Evolutionary conservation across 2,329 filamentous ascomycete species (phyloP).

Genomic region (Seiridium cupressi): DNA sequence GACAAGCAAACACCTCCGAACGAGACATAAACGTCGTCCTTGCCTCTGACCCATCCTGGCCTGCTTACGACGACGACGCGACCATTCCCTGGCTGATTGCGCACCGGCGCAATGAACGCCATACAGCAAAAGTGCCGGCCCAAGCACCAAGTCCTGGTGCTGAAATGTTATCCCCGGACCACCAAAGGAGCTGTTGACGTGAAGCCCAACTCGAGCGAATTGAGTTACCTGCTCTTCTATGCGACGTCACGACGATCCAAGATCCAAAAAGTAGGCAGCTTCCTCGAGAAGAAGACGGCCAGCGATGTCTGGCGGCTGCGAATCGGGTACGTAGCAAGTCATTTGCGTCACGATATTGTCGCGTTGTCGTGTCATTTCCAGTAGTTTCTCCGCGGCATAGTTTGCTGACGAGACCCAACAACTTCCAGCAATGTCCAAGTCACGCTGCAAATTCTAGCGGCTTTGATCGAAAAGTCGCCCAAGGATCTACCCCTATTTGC

Average conservation of each 20-base stretch:
- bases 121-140: conserved; percentile 73
- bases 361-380: not conserved
- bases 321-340: conserved; percentile 65
- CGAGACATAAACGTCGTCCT: not conserved
- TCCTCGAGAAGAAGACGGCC: conserved; percentile 90
- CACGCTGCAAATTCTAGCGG: conserved; percentile 86
- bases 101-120: conserved; percentile 54
- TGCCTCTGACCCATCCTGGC: not conserved
- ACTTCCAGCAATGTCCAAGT: conserved; percentile 82
- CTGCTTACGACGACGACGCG: not conserved
- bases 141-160: conserved; percentile 93
- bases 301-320: conserved; percentile 87
- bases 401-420: not conserved
- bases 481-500: conserved; percentile 90
- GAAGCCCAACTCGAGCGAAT: conserved; percentile 93
- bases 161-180: conserved; percentile 94
- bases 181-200: conserved; percentile 90
- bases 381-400: conserved; percentile 3
- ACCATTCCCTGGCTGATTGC: conserved; percentile 2
- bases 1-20: not conserved
- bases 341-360: not conserved
- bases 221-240: conserved; percentile 97
- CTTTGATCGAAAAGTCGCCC: conserved; percentile 88
- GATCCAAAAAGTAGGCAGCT: conserved; percentile 92
- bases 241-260: conserved; percentile 91